These are phyloP conservation scores for Teratosphaeria viscida DNA, from an alignment of 2,329 filamentous ascomycete genomes.

Conservation along the genomic window DNA sequence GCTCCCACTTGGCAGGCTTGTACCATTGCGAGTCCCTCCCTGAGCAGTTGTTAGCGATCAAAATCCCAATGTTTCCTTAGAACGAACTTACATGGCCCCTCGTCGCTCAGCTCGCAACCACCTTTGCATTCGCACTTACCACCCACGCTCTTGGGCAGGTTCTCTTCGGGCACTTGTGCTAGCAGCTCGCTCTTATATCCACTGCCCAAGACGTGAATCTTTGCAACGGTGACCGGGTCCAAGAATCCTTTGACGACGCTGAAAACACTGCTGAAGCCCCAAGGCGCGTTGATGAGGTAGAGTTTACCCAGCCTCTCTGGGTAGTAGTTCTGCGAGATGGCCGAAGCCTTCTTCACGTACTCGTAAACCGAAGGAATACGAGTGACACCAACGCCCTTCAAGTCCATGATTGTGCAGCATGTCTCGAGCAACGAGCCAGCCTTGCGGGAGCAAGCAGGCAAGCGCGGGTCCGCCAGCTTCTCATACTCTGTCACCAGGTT, in stretches of 20 bases:
- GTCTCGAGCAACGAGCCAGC: slow-evolving; percentile 84
- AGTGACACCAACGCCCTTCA: slow-evolving; percentile 81
- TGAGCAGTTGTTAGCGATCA: slow-evolving; percentile 10
- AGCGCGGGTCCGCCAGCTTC: slow-evolving; percentile 81
- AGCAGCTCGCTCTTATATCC: slow-evolving; percentile 78
- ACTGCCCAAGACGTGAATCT: slow-evolving; percentile 82
- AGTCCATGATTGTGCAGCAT: slow-evolving; percentile 96
- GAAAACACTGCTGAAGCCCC: slow-evolving; percentile 86
- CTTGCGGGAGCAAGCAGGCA: slow-evolving; percentile 93
- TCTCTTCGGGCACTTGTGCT: slow-evolving; percentile 76
- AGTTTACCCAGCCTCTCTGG: slow-evolving; percentile 91
- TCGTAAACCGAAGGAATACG: slow-evolving; percentile 76
- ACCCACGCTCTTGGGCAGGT: slow-evolving; percentile 77
- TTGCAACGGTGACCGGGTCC: slow-evolving; percentile 89
- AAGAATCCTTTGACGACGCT: slow-evolving; percentile 83
- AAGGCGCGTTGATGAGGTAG: slow-evolving; percentile 96
- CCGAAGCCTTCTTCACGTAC: slow-evolving; percentile 76
- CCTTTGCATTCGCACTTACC: slow-evolving; percentile 72
- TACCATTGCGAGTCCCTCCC: slow-evolving; percentile 59
- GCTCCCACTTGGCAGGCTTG: slow-evolving; percentile 43
- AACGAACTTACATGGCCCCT: slow-evolving; percentile 60
- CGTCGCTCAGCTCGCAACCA: slow-evolving; percentile 78
- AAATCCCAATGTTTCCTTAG: not conserved
- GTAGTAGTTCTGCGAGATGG: slow-evolving; percentile 97
- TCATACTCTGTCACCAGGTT: slow-evolving; percentile 98